Base-by-base conservation (phyloP, 768 basidiomycete species). In the Mycena amicta region DNA sequence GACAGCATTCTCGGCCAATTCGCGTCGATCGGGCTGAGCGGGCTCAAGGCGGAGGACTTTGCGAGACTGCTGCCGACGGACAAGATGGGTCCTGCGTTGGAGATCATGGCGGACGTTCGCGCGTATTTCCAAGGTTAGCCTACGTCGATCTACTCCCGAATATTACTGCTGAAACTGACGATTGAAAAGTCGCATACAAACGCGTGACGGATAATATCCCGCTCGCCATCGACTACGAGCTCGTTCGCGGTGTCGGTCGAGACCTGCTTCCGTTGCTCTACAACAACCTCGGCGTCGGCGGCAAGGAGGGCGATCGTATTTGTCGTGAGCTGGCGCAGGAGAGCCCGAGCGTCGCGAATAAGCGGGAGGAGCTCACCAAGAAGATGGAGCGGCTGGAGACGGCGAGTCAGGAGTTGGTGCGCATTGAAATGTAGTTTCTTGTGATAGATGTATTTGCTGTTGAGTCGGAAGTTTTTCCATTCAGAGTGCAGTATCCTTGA, bases 61-160 rank as follows among this genome's bases (percentile, higher is more conserved):
- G 62, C 77, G 0, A 84, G 77, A 62, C 64, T 89, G 0, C 73
- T 85, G 3, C 78, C 82, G 0, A 56, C 74, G 0, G 85, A 88
- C 57, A 71, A 71, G 2, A 79, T 77, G 75, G 85, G 85, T 33
- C 77, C 80, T 0, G 85, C 85, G 0, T 62, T 90, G 18, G 63
- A 70, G 3, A 87, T 90, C 64, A 90, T 91, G 87, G 86, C 87
- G 0, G 80, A 84, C 55, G 86, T 89, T 1, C 76, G 87, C 5
- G 88, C 85, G 0, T 90, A 90, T 62, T 90, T 90, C 69, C 86
- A 90, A 77, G n/a, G n/a, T n/a, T n/a, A n/a, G n/a, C n/a, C n/a
- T n/a, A n/a, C n/a, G n/a, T n/a, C n/a, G n/a, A n/a, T n/a, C n/a
- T n/a, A n/a, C n/a, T n/a, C n/a, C n/a, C n/a, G n/a, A n/a, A n/a